phyloP scores from a whole-genome alignment of 225 moss, liverwort and hornwort species.

The Lunularia cruciata region DNA sequence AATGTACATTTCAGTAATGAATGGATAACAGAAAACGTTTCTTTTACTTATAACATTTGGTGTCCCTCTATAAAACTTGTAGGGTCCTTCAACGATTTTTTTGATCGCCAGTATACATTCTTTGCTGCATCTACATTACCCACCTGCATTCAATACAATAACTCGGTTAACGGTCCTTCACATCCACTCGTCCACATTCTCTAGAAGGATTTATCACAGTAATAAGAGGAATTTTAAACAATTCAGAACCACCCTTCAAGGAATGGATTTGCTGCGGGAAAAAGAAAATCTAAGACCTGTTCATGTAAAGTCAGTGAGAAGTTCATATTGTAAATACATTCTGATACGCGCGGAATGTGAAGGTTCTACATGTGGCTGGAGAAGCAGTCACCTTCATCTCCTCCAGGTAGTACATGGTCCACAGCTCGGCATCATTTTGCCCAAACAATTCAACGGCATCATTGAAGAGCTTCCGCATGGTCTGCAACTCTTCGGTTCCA shows the following conservation, averaged over 20 bases:
- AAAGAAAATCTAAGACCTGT: not conserved
- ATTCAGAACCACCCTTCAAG: no score
- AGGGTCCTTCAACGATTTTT: constrained; percentile 66
- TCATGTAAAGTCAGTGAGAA: no score
- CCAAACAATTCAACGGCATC: constrained; percentile 62
- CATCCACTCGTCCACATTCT: no score
- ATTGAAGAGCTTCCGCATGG: constrained; percentile 70
- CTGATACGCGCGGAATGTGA: not conserved
- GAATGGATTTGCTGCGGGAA: no score
- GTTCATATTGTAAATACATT: no score
- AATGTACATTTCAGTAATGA: no score
- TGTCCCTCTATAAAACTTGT: constrained; percentile 64
- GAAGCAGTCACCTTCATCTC: constrained; percentile 62
- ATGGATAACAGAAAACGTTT: no score
- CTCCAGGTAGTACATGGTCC: constrained; percentile 70
- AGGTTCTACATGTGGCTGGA: not conserved
- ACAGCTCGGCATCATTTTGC: constrained; percentile 59
- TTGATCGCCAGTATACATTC: constrained; percentile 83
- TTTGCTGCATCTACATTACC: constrained; percentile 76
- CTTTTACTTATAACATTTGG: constrained; percentile 38
- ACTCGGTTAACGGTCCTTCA: not conserved
- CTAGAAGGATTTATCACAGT: no score
- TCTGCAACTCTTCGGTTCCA: constrained; percentile 42
- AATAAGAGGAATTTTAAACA: no score
- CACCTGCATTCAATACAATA: constrained; percentile 45